Evolutionary conservation across 441 rosid species (phyloP).

Genomic region (Breynia disticha): DNA sequence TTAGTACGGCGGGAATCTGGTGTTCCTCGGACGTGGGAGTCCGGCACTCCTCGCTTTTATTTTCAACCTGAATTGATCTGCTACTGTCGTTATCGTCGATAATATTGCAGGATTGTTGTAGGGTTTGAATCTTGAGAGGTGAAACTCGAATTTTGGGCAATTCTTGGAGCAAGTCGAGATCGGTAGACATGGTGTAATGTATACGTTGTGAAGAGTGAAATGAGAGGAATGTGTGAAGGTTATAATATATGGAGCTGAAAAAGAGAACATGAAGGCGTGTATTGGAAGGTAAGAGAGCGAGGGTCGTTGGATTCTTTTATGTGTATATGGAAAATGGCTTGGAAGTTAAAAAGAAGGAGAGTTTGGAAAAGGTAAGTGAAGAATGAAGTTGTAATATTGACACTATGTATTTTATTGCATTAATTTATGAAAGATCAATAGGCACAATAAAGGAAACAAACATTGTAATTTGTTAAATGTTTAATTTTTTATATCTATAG

Average conservation of each 20-base stretch:
- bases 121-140: constrained; percentile 23
- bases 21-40: constrained; percentile 62
- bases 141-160: constrained; percentile 24
- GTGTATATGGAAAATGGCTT: constrained; percentile 4
- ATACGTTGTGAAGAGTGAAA: background rate
- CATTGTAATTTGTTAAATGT: no score
- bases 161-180: constrained; percentile 35
- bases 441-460: no score
- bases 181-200: constrained; percentile 25
- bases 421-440: no score
- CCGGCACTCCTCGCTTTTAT: constrained; percentile 21
- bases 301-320: constrained; percentile 22
- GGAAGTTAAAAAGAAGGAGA: constrained; percentile 2
- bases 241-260: background rate
- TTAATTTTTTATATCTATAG: no score
- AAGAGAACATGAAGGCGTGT: constrained; percentile 20
- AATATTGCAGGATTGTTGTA: constrained; percentile 4
- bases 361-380: background rate
- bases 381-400: no score
- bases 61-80: background rate
- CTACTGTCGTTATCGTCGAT: background rate
- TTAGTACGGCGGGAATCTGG: constrained; percentile 43
- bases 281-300: constrained; percentile 16
- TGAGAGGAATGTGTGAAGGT: constrained; percentile 1
- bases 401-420: no score